These are phyloP conservation scores for Ustilago trichophora DNA, from an alignment of 1,284 basidiomycete species.

Conservation along the genomic window DNA sequence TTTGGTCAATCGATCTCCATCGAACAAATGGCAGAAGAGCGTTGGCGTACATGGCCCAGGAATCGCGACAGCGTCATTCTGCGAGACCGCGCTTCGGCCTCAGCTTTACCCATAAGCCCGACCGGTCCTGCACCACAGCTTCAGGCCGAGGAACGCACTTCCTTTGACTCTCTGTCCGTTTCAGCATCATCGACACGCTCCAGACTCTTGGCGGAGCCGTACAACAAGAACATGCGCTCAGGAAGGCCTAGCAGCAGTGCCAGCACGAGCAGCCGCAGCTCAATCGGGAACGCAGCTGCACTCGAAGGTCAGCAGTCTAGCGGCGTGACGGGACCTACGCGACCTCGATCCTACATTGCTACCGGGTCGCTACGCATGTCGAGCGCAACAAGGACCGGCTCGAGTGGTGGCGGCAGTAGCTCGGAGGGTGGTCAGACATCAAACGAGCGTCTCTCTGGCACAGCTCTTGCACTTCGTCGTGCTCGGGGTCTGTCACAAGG, in stretches of 20 bases:
- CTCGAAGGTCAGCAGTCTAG: slow-evolving; percentile 4
- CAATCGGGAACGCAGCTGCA: slow-evolving; percentile 4
- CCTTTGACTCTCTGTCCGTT: slow-evolving; percentile 9
- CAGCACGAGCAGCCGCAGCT: slow-evolving; percentile 28
- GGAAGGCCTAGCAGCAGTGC: slow-evolving; percentile 27
- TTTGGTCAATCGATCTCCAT: slow-evolving; percentile 39
- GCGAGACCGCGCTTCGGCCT: not conserved
- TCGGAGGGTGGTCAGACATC: not conserved
- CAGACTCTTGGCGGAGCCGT: slow-evolving; percentile 31
- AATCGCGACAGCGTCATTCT: not conserved
- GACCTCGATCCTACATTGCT: slow-evolving; percentile 20
- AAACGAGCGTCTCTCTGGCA: slow-evolving; percentile 2
- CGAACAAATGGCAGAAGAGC: slow-evolving; percentile 34
- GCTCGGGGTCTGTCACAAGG: slow-evolving; percentile 24
- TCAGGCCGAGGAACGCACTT: slow-evolving; percentile 3
- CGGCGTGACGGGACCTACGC: slow-evolving; percentile 11
- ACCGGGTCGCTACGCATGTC: slow-evolving; percentile 23
- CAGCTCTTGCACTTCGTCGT: slow-evolving; percentile 20
- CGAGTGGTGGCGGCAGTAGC: not conserved
- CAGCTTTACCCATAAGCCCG: not conserved
- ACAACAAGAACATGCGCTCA: slow-evolving; percentile 24
- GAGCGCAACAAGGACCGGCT: slow-evolving; percentile 3
- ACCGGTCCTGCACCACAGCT: not conserved
- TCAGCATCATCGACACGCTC: slow-evolving; percentile 13
- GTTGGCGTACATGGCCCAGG: slow-evolving; percentile 41